Percentiles rank a stretch among this genome's conserved stretches.
phyloP scores from a whole-genome alignment of 2,329 filamentous ascomycete species.

The Cercospora citrullina region DNA sequence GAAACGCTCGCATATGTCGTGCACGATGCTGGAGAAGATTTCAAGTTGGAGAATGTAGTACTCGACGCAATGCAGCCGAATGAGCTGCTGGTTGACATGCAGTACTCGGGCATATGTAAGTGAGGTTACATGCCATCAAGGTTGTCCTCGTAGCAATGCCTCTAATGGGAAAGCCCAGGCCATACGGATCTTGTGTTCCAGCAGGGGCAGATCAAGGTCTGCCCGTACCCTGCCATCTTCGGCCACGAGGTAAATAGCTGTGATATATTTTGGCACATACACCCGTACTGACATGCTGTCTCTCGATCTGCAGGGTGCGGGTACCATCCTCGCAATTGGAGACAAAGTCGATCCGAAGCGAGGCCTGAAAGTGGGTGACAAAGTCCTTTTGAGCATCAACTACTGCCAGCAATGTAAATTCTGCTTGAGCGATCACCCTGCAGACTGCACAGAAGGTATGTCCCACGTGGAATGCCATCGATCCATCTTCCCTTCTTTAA shows the following conservation, averaged over 20 bases:
- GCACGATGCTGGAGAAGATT: conserved; percentile 21
- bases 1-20: conserved; percentile 19
- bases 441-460: neutral
- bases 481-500: neutral
- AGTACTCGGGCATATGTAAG: conserved; percentile 28
- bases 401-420: neutral
- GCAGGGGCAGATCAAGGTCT: conserved; percentile 21
- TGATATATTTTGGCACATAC: neutral
- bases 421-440: neutral
- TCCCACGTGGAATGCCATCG: neutral
- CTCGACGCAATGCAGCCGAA: conserved; percentile 23
- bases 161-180: neutral
- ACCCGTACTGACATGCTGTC: too few relatives aligned
- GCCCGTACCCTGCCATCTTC: conserved; percentile 19
- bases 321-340: neutral
- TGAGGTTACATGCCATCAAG: neutral
- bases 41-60: conserved; percentile 25
- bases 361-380: neutral
- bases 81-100: conserved; percentile 27
- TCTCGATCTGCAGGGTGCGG: neutral
- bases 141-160: neutral
- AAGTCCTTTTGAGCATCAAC: neutral
- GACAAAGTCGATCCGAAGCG: neutral
- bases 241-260: neutral
- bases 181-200: conserved; percentile 31